Evolutionary conservation across 2,329 filamentous ascomycete species (phyloP), one percentile per base, ranked within the genome.

Genomic region (Drechslerella coelobrocha): DNA sequence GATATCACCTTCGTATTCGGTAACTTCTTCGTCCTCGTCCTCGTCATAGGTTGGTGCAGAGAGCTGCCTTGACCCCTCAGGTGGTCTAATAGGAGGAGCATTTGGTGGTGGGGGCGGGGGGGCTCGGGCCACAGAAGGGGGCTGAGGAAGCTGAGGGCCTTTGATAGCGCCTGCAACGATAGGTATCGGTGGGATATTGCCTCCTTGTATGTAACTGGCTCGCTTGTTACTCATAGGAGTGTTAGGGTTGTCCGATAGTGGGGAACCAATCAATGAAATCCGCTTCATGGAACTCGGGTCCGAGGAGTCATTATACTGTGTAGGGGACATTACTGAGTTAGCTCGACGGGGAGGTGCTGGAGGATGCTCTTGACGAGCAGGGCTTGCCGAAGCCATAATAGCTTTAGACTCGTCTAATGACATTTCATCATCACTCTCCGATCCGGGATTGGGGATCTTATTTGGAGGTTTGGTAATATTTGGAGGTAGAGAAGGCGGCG

Each of bases 1-100:
- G 78, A 97, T 97, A 77, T 97, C 94, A 5, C 93, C 94, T 77
- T 99, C 94, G 77, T 97, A 97, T 77, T 97, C 93, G 0, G 91
- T 95, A 31, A 91, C 84, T 76, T 95, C 92, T 68, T 89, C 91
- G 68, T 89, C 88, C 24, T 86, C 88, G 12, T 88, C 88, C 41
- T 84, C 80, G 17, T 81, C 84, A 71, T 81, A 81, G 63, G 80
- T 78, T 8, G 76, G 74, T 9, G 79, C 79, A 72, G 29, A 50
- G 12, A 37, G 39, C 14, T 47, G 47, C 4, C 54, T 56, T 12
- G 34, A 14, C 37, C 56, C 63, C 21, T 69, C 63, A 7, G 43
- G 48, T 21, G 63, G 81, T 82, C 73, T 88, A 85, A 51, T 81
- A 80, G 82, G 72, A 86, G 84, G 73, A 1, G 84, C 83, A 12